Evolutionary conservation across 2,329 filamentous ascomycete genomes (phyloP).

Genomic region (Botryosphaeria agaves): DNA sequence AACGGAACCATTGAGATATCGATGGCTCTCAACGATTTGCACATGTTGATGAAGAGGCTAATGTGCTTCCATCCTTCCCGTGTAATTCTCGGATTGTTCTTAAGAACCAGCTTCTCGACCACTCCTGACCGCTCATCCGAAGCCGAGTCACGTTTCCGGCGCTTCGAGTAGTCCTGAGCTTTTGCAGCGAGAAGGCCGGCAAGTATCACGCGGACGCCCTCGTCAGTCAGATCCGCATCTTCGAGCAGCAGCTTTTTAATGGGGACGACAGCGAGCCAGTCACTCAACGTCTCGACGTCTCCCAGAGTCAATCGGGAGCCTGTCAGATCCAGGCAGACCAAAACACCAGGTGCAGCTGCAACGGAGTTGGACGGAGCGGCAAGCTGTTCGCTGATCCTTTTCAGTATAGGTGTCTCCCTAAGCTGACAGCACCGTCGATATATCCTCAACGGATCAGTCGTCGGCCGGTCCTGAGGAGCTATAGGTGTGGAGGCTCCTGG

Average conservation of each 20-base stretch:
- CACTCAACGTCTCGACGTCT: constrained; percentile 74
- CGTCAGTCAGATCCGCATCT: constrained; percentile 73
- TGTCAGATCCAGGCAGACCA: constrained; percentile 67
- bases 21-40: constrained; percentile 65
- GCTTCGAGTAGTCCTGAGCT: constrained; percentile 33
- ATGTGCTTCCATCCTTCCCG: constrained; percentile 83
- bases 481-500: constrained; percentile 16
- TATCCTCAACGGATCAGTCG: constrained; percentile 79
- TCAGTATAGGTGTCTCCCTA: constrained; percentile 79
- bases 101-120: constrained; percentile 72
- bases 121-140: constrained; percentile 44
- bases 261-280: constrained; percentile 87
- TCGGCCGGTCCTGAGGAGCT: constrained; percentile 50
- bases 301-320: constrained; percentile 69
- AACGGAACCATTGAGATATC: constrained; percentile 78
- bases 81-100: constrained; percentile 75
- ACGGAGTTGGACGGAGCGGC: constrained; percentile 49
- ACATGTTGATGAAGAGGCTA: constrained; percentile 78
- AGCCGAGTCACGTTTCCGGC: constrained; percentile 5
- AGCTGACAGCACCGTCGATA: constrained; percentile 91
- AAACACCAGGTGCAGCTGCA: constrained; percentile 49
- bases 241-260: constrained; percentile 75
- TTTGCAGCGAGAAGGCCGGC: constrained; percentile 73
- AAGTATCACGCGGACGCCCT: constrained; percentile 71
- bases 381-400: constrained; percentile 81